These are phyloP conservation scores for Pyrenochaeta sp. DNA, from an alignment of 2,329 filamentous ascomycete genomes.

Conservation along the genomic window DNA sequence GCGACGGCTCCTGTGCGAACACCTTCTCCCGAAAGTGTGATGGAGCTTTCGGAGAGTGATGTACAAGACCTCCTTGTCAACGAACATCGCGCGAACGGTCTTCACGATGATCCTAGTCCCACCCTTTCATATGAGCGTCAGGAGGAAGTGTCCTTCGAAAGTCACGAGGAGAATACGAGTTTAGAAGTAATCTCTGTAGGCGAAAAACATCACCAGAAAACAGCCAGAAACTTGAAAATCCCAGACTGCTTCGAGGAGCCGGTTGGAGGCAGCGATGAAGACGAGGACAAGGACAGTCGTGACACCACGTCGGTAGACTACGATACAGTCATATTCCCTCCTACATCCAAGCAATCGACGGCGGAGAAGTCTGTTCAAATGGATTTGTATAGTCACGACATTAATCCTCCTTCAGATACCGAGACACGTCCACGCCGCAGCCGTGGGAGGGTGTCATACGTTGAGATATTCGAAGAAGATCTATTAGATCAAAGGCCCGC, in stretches of 20 bases:
- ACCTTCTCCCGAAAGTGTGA: background rate
- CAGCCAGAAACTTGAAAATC: background rate
- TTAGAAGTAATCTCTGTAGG: too few species aligned
- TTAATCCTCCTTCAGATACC: background rate
- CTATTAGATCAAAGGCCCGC: constrained; percentile 10
- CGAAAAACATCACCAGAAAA: background rate
- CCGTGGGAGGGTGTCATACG: constrained; percentile 20
- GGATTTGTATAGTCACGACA: background rate
- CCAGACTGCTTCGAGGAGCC: background rate
- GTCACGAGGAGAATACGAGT: too few species aligned
- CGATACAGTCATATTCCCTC: background rate
- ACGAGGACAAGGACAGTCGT: background rate
- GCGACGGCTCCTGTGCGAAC: background rate
- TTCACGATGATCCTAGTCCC: background rate
- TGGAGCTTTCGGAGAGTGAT: background rate
- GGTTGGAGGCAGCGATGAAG: background rate
- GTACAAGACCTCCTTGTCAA: background rate
- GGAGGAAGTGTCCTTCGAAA: too few species aligned
- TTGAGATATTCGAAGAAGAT: constrained; percentile 9
- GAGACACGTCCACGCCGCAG: constrained; percentile 15
- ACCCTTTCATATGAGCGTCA: too few species aligned
- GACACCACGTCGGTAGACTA: background rate
- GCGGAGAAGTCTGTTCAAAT: background rate
- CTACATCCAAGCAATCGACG: background rate
- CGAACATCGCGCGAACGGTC: background rate